Evolutionary conservation across 2,329 filamentous ascomycete genomes (phyloP).

Genomic region (Aspergillus sp.): DNA sequence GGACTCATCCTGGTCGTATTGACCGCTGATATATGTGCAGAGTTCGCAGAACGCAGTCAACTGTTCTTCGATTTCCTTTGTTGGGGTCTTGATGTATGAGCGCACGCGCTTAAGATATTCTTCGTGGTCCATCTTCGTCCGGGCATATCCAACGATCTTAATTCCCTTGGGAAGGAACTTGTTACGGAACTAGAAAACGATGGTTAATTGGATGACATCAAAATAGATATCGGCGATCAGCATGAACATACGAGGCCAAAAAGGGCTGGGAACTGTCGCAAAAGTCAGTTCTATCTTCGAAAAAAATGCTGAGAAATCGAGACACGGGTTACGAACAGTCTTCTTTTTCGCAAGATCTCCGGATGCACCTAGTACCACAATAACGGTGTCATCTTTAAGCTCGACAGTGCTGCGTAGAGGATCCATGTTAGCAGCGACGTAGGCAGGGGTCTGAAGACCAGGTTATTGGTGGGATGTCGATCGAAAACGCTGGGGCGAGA

Average conservation of each 20-base stretch:
- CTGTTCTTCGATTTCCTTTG: conserved; percentile 95
- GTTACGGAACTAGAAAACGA: conserved; percentile 76
- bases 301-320: conserved; percentile 1
- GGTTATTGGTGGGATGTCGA: conserved; percentile 7
- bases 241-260: conserved; percentile 82
- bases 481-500: conserved; percentile 1
- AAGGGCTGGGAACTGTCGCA: conserved; percentile 80
- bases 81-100: conserved; percentile 98
- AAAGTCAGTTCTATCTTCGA: conserved; percentile 21
- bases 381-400: conserved; percentile 97
- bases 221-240: not conserved
- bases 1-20: conserved; percentile 96
- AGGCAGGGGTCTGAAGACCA: conserved; percentile 6
- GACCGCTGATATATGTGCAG: conserved; percentile 93
- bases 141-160: conserved; percentile 96
- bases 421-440: conserved; percentile 40
- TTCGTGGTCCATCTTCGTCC: conserved; percentile 98
- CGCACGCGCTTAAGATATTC: conserved; percentile 93
- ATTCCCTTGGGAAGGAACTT: conserved; percentile 97
- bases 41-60: conserved; percentile 83
- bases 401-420: conserved; percentile 69
- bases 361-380: conserved; percentile 94
- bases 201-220: conserved; percentile 15
- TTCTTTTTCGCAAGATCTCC: conserved; percentile 99
- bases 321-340: conserved; percentile 64